Base-by-base conservation (phyloP, 75 land plant genomes). In the Pinus albicaulis region DNA sequence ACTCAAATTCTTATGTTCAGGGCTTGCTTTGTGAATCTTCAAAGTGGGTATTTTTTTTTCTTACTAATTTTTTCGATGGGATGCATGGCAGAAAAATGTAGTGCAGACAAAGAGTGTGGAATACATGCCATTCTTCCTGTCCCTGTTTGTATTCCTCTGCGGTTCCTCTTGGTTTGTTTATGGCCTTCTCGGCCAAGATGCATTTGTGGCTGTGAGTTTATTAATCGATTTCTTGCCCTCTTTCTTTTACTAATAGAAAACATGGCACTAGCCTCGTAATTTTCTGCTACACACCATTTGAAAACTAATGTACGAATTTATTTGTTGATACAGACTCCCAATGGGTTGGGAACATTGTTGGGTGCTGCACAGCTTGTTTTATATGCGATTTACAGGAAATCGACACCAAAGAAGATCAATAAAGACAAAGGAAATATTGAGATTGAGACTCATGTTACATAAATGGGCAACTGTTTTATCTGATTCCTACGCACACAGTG, bases 271-370 rank as follows among this genome's bases (percentile, higher is more conserved):
- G 11, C 53, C 53, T 8, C 11, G 11, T 2, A 48, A 1, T 10
- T 48, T 48, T 48, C 12, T 48, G 1, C 53, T 11, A 10, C 12
- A 48, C 10, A 48, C 53, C 53, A 48, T 48, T 48, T 48, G 1
- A 48, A 48, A 48, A 12, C 12, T 12, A 48, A 48, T 48, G 11
- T 10, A 48, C 11, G 53, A 10, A 8, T 2, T 64, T 15, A 5
- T 24, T 23, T 2, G 4, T 57, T 44, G 24, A 5, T 38, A 31
- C 77, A 81, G 86, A 78, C 81, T 28, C 86, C 86, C 38, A 84
- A 84, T 73, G 84, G 86, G 53, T 25, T 84, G 25, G 86, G 86
- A 53, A 56, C 74, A 15, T 56, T 77, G 14, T 59, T 78, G 57
- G 74, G 85, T 10, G 59, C 74, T 4, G 73, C 72, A 3, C 86